phyloP scores from a whole-genome alignment of 805 yeast genomes.

The Brettanomyces nanus region DNA sequence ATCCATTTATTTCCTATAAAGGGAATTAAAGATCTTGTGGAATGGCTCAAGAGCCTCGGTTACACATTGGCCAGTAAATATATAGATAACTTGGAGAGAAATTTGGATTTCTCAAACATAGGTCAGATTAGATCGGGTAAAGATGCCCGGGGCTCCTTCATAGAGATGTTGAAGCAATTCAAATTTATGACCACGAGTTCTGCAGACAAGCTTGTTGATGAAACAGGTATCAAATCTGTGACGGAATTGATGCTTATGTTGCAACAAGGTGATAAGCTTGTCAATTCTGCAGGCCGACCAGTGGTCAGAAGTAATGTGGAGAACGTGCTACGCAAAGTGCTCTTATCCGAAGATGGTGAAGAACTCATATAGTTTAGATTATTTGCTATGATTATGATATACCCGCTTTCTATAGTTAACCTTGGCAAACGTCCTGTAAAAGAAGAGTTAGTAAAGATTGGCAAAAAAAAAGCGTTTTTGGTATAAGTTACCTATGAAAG shows the following conservation, averaged over 20 bases:
- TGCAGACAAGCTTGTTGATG: constrained; percentile 35
- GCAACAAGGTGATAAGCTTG: background rate
- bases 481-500: background rate
- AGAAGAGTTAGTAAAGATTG: background rate
- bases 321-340: constrained; percentile 36
- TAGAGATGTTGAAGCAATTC: constrained; percentile 46
- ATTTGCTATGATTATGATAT: too few species aligned
- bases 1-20: constrained; percentile 44
- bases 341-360: constrained; percentile 43
- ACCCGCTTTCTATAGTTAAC: constrained; percentile 26
- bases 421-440: constrained; percentile 23
- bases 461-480: constrained; percentile 3
- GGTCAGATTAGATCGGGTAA: constrained; percentile 49
- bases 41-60: constrained; percentile 50
- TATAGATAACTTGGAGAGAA: constrained; percentile 49
- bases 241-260: constrained; percentile 5
- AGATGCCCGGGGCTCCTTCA: constrained; percentile 36
- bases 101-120: constrained; percentile 45
- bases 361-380: too few species aligned
- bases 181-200: constrained; percentile 47
- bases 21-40: constrained; percentile 36
- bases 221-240: constrained; percentile 7
- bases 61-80: constrained; percentile 45
- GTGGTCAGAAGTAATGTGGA: constrained; percentile 40
- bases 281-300: constrained; percentile 6